These are phyloP conservation scores for Scleroderma citrinum DNA, from an alignment of 768 basidiomycete genomes.

Conservation along the genomic window DNA sequence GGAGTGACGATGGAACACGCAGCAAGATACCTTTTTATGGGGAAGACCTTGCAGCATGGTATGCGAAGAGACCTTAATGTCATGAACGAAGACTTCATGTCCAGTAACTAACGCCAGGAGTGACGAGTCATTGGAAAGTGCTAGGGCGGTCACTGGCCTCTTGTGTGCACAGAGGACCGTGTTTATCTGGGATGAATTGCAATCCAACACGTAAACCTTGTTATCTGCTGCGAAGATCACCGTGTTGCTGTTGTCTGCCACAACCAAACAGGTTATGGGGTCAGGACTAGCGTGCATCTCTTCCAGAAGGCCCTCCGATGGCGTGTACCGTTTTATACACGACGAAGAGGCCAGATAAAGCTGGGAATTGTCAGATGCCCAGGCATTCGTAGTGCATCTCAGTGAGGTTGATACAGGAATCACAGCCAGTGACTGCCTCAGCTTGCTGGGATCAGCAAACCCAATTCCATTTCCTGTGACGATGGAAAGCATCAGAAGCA, in stretches of 20 bases:
- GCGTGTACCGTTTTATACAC: constrained; percentile 49
- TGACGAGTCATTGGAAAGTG: constrained; percentile 52
- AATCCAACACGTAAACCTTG: constrained; percentile 48
- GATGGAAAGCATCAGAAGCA: constrained; percentile 54
- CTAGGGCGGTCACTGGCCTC: constrained; percentile 42
- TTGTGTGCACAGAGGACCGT: constrained; percentile 52
- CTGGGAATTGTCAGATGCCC: constrained; percentile 51
- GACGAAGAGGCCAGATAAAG: constrained; percentile 49
- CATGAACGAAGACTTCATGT: constrained; percentile 51
- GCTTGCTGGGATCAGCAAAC: constrained; percentile 39
- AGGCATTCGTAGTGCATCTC: constrained; percentile 29
- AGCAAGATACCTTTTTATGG: constrained; percentile 35
- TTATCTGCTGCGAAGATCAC: constrained; percentile 45
- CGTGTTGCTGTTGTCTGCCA: constrained; percentile 31
- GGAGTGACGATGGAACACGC: constrained; percentile 58
- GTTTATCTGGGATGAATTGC: constrained; percentile 33
- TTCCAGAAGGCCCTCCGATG: constrained; percentile 38
- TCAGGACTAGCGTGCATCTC: constrained; percentile 34
- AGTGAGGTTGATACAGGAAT: constrained; percentile 33
- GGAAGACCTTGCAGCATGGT: constrained; percentile 51
- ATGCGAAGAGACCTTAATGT: constrained; percentile 49
- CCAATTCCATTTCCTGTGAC: constrained; percentile 43
- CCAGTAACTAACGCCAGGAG: constrained; percentile 54
- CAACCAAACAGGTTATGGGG: constrained; percentile 25
- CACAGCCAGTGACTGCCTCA: constrained; percentile 41